Conservation (phyloP, 2,329 filamentous ascomycete species). For the Scytalidium sp. region DNA sequence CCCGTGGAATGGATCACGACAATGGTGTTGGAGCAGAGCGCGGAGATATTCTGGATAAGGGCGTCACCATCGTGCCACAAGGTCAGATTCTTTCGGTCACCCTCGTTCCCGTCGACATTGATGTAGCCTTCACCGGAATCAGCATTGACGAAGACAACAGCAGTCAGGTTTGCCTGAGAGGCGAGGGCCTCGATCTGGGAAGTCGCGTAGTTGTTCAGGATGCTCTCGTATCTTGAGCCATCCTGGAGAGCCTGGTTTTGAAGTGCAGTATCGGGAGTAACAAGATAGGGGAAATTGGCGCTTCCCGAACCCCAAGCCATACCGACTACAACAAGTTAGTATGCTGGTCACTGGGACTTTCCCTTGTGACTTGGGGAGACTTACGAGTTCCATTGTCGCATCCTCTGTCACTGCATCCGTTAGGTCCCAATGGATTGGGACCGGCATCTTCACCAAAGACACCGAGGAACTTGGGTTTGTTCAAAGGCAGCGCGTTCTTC, state of each 20-base stretch:
- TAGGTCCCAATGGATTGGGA: slow-evolving; percentile 69
- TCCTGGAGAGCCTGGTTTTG: slow-evolving; percentile 61
- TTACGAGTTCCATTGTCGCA: slow-evolving; percentile 58
- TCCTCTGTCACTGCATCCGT: slow-evolving; percentile 61
- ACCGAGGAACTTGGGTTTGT: slow-evolving; percentile 70
- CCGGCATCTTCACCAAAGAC: slow-evolving; percentile 84
- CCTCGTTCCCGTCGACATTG: slow-evolving; percentile 74
- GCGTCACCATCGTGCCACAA: slow-evolving; percentile 81
- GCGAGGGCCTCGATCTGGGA: slow-evolving; percentile 63
- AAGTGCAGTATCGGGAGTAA: slow-evolving; percentile 73
- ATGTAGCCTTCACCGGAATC: slow-evolving; percentile 87
- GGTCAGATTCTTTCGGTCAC: slow-evolving; percentile 90
- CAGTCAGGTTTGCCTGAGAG: slow-evolving; percentile 59
- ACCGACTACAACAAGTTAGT: slow-evolving; percentile 57
- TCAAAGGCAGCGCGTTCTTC: slow-evolving; percentile 69
- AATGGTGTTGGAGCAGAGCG: slow-evolving; percentile 81
- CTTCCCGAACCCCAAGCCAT: slow-evolving; percentile 81
- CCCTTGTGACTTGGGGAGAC: slow-evolving; percentile 37
- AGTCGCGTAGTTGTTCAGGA: slow-evolving; percentile 66
- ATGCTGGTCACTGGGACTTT: slow-evolving; percentile 30
- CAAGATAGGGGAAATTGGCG: slow-evolving; percentile 71
- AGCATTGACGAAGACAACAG: slow-evolving; percentile 89
- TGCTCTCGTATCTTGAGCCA: slow-evolving; percentile 60
- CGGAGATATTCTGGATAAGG: slow-evolving; percentile 76
- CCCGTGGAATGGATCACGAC: slow-evolving; percentile 87